Evolutionary conservation across 441 rosid species (phyloP).

Genomic region (Kokia cookei): DNA sequence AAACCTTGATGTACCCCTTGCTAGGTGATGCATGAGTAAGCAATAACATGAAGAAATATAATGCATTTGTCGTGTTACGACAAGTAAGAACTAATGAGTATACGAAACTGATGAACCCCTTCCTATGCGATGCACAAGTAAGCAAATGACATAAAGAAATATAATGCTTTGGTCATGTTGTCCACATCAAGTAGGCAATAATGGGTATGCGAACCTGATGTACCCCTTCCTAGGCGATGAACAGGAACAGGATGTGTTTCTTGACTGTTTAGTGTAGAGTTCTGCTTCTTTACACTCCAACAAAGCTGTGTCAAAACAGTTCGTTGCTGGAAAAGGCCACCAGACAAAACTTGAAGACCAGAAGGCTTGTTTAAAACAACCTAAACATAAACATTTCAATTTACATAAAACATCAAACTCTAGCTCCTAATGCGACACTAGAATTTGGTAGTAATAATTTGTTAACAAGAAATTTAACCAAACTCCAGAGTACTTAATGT

Average conservation of each 20-base stretch:
- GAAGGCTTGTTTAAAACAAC: slow-evolving; percentile 89
- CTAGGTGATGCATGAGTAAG: slow-evolving; percentile 51
- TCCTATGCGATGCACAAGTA: slow-evolving; percentile 30
- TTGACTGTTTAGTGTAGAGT: slow-evolving; percentile 19
- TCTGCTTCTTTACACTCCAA: slow-evolving; percentile 44
- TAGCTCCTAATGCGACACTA: not conserved
- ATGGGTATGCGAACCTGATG: slow-evolving; percentile 51
- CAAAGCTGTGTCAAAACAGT: slow-evolving; percentile 77
- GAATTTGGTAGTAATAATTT: not conserved
- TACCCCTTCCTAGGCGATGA: slow-evolving; percentile 91
- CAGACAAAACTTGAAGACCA: slow-evolving; percentile 89
- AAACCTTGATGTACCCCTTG: slow-evolving; percentile 89
- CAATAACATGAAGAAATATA: not conserved
- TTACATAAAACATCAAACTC: slow-evolving; percentile 8
- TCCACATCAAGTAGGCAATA: not conserved
- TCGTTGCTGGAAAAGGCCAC: slow-evolving; percentile 90
- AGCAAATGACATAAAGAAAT: not conserved
- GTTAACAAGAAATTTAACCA: not conserved
- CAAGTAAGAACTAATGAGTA: not conserved
- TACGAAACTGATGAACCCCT: slow-evolving; percentile 79
- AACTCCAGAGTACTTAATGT: not conserved
- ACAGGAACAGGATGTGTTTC: slow-evolving; percentile 74
- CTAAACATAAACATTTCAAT: slow-evolving; percentile 24
- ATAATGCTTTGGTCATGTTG: not conserved
- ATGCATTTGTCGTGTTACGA: not conserved